Percentiles rank a stretch among this genome's conserved stretches.
phyloP scores from a whole-genome alignment of 352 stramenopile species.

The Phytophthora gonapodyides region DNA sequence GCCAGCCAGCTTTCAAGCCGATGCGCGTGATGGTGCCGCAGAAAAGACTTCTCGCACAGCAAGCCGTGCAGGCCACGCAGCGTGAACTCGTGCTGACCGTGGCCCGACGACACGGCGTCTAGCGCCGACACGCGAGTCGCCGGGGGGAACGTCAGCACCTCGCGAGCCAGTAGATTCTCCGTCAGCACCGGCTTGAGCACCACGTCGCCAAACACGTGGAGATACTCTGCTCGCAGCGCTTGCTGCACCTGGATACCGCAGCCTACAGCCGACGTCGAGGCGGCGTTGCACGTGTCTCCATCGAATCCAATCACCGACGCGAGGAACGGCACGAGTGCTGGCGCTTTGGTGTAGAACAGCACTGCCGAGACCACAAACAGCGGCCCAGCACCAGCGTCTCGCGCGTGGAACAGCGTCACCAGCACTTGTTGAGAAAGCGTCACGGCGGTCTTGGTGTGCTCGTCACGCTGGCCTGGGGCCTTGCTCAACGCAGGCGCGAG shows the following conservation, averaged over 20 bases:
- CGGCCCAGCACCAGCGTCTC: slow-evolving; percentile 47
- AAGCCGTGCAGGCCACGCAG: slow-evolving; percentile 56
- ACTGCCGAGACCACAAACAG: slow-evolving; percentile 69
- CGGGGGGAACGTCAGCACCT: slow-evolving; percentile 56
- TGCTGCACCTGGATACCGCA: slow-evolving; percentile 36
- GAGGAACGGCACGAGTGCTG: slow-evolving; percentile 57
- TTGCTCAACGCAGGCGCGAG: slow-evolving; percentile 57
- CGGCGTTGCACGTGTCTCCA: slow-evolving; percentile 17
- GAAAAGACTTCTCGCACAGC: slow-evolving; percentile 69
- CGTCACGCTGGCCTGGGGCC: slow-evolving; percentile 60
- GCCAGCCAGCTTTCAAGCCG: slow-evolving; percentile 60
- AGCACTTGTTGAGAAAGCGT: slow-evolving; percentile 66
- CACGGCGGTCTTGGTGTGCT: slow-evolving; percentile 54
- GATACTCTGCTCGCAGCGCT: slow-evolving; percentile 54
- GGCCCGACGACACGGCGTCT: slow-evolving; percentile 29
- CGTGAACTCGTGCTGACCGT: slow-evolving; percentile 56
- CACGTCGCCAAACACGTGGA: slow-evolving; percentile 62
- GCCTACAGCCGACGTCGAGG: slow-evolving; percentile 17
- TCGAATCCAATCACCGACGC: slow-evolving; percentile 44
- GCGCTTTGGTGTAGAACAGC: slow-evolving; percentile 72
- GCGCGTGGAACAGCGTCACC: slow-evolving; percentile 49
- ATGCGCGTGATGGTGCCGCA: slow-evolving; percentile 61
- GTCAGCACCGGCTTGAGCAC: slow-evolving; percentile 73
- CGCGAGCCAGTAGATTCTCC: slow-evolving; percentile 61
- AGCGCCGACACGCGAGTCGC: slow-evolving; percentile 34